Evolutionary conservation across 2,329 filamentous ascomycete species (phyloP), one percentile per base, ranked within the genome.

Genomic region (Hypoxylon sp.): DNA sequence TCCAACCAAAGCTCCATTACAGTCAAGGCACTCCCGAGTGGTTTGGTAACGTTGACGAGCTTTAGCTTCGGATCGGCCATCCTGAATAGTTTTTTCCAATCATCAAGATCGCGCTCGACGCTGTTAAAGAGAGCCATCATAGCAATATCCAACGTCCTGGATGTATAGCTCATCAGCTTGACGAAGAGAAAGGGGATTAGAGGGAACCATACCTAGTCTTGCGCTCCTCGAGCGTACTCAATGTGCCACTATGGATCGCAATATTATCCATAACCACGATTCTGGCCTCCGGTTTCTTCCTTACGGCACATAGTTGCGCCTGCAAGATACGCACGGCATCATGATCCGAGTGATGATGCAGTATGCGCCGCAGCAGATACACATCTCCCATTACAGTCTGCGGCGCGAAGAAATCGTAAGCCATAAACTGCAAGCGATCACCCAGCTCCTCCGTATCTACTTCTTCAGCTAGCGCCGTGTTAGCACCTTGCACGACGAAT

Each of bases 261-360:
- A 72, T 64, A 30, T 70, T 69, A 60, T 72, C 69, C 67, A 70
- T 72, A 14, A 72, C 62, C 17, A 72, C 62, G 43, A 72, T 70
- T 36, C 64, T 55, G 0, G 79, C 74, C 30, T 81, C 73, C 5
- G 80, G 74, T 68, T 81, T 77, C 67, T 81, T 65, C 53, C 80
- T 75, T 3, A 80, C 77, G 0, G 78, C 70, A 34, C 81, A 65
- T 0, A 69, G 38, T 46, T 71, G 69, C 38, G 75, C 76, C 53
- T 75, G 76, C 36, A 76, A 63, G 38, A 81, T 80, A 14, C 68
- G 68, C 38, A 75, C 67, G 2, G 72, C 71, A 30, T 79, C 73
- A 14, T 75, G 73, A 48, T 83, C 80, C 0, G 81, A 77, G 80
- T 81, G 82, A 72, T 83, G 81, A 65, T 84, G 82, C 23, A 84